phyloP scores from a whole-genome alignment of 2,329 filamentous ascomycete genomes.

The Ilyonectria destructans region DNA sequence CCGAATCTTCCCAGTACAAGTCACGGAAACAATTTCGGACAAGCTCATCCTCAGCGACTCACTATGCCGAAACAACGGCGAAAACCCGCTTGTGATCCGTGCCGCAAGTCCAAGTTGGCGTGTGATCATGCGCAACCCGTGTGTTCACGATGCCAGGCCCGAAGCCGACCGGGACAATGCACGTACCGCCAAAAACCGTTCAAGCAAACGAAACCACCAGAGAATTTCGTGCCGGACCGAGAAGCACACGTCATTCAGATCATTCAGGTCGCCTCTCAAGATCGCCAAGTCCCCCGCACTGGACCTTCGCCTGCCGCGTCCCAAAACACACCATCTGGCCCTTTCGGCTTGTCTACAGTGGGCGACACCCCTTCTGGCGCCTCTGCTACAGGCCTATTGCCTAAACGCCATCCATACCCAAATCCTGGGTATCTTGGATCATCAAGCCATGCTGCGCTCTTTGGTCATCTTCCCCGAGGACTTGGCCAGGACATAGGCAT shows the following conservation, averaged over 20 bases:
- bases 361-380: too few relatives aligned
- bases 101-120: slow-evolving; percentile 48
- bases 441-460: slow-evolving; percentile 39
- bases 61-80: too few relatives aligned
- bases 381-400: too few relatives aligned
- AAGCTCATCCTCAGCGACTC: too few relatives aligned
- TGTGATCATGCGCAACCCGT: slow-evolving; percentile 46
- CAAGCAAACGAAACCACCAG: background rate
- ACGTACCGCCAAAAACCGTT: slow-evolving; percentile 23
- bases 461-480: slow-evolving; percentile 13
- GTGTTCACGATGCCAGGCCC: slow-evolving; percentile 45
- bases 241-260: background rate
- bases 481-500: slow-evolving; percentile 4
- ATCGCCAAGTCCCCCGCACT: too few relatives aligned
- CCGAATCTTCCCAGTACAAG: too few relatives aligned
- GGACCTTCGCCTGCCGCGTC: too few relatives aligned
- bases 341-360: too few relatives aligned
- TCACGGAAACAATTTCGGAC: too few relatives aligned
- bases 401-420: slow-evolving; percentile 27
- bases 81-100: slow-evolving; percentile 46
- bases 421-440: slow-evolving; percentile 45
- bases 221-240: too few relatives aligned
- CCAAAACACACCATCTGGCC: background rate
- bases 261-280: background rate
- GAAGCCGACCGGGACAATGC: slow-evolving; percentile 7